phyloP scores from a whole-genome alignment of 176 grass and related monocot species.

The Rhynchospora pubera region DNA sequence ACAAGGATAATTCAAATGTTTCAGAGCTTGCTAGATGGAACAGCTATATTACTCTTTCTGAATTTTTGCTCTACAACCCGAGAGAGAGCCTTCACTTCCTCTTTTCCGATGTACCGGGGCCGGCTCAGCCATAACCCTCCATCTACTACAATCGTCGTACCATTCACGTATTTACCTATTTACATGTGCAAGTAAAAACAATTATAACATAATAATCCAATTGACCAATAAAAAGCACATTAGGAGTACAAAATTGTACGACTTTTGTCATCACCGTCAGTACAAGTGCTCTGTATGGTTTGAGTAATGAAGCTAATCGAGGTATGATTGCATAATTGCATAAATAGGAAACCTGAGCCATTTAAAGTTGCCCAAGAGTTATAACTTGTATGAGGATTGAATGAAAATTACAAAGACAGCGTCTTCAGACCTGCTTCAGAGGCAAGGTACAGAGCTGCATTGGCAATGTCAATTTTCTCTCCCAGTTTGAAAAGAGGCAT shows the following conservation, averaged over 20 bases:
- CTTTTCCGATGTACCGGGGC: slow-evolving; percentile 46
- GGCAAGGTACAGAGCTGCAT: slow-evolving; percentile 82
- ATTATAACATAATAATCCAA: not conserved
- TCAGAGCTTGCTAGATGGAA: slow-evolving; percentile 76
- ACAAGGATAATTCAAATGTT: not conserved
- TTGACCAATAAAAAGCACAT: not conserved
- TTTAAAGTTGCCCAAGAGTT: not conserved
- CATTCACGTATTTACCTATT: slow-evolving; percentile 93
- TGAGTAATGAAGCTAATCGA: not conserved
- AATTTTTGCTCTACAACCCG: slow-evolving; percentile 52
- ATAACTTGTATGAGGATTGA: not conserved
- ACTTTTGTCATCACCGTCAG: not conserved
- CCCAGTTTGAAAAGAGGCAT: slow-evolving; percentile 70
- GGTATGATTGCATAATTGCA: slow-evolving; percentile 3
- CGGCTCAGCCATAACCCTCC: slow-evolving; percentile 86
- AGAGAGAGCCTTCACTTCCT: slow-evolving; percentile 75
- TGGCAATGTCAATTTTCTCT: slow-evolving; percentile 84
- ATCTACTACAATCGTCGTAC: slow-evolving; percentile 73
- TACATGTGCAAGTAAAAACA: not conserved
- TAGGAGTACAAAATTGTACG: not conserved
- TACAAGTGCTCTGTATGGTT: not conserved
- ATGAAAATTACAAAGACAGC: not conserved
- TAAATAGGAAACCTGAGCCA: not conserved
- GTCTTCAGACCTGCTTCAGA: slow-evolving; percentile 57
- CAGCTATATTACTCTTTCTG: slow-evolving; percentile 39